phyloP scores from a whole-genome alignment of 1,139 yeast species.

The Eremothecium cymbalariae region DNA sequence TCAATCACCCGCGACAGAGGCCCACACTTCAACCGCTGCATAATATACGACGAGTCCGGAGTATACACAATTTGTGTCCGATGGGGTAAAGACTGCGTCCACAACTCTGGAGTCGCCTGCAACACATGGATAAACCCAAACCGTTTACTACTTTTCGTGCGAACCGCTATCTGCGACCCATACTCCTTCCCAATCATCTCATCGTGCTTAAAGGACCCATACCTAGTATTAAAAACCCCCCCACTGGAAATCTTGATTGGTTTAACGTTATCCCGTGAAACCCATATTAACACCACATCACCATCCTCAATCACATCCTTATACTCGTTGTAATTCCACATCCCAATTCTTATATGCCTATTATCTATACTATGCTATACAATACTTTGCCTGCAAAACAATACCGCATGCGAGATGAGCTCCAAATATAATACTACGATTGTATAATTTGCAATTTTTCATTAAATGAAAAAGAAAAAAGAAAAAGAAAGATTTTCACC shows the following conservation, averaged over 20 bases:
- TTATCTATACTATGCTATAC: too few relatives aligned
- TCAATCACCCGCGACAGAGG: slow-evolving; percentile 80
- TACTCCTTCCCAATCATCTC: slow-evolving; percentile 72
- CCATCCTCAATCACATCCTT: slow-evolving; percentile 58
- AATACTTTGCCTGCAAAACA: too few relatives aligned
- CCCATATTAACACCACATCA: slow-evolving; percentile 77
- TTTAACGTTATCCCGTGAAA: slow-evolving; percentile 70
- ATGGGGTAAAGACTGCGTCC: slow-evolving; percentile 93
- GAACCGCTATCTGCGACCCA: slow-evolving; percentile 75
- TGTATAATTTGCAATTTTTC: too few relatives aligned
- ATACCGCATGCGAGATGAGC: too few relatives aligned
- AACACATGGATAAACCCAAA: slow-evolving; percentile 82
- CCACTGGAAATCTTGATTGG: slow-evolving; percentile 59
- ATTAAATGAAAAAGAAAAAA: too few relatives aligned
- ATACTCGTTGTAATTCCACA: slow-evolving; percentile 24
- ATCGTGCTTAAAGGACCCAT: slow-evolving; percentile 78
- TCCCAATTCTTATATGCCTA: too few relatives aligned
- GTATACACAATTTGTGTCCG: slow-evolving; percentile 97
- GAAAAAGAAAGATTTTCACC: too few relatives aligned
- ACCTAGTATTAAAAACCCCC: slow-evolving; percentile 67
- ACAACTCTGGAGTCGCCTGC: slow-evolving; percentile 89
- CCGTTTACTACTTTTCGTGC: slow-evolving; percentile 47
- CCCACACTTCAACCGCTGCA: slow-evolving; percentile 66
- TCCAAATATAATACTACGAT: too few relatives aligned
- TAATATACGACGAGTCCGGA: slow-evolving; percentile 86